phyloP scores from a whole-genome alignment of 345 rosid genomes.

The Sonneratia alba region DNA sequence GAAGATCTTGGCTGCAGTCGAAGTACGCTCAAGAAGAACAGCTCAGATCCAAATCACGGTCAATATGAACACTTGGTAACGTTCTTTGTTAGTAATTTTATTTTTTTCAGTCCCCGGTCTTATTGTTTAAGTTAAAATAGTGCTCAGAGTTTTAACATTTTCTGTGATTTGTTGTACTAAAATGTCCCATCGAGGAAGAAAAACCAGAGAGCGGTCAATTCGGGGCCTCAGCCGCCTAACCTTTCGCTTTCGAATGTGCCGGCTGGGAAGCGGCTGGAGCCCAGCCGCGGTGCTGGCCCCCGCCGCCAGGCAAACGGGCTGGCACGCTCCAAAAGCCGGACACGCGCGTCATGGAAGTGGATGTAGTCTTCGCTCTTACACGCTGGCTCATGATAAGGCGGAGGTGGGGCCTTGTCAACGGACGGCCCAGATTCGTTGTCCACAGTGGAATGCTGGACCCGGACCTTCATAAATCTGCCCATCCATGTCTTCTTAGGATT shows the following conservation, averaged over 20 bases:
- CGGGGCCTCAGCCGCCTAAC: not conserved
- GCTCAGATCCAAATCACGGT: slow-evolving; percentile 28
- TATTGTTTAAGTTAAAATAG: no score
- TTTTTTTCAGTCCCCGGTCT: no score
- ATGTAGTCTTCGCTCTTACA: not conserved
- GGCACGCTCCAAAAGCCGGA: slow-evolving; percentile 6
- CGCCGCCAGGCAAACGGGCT: not conserved
- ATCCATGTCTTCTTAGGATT: not conserved
- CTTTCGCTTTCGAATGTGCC: not conserved
- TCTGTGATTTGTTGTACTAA: no score
- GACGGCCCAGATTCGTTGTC: not conserved
- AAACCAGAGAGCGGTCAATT: not conserved
- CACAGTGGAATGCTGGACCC: not conserved
- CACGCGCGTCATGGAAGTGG: not conserved
- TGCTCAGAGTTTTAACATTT: no score
- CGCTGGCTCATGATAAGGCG: slow-evolving; percentile 1
- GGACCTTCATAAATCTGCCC: not conserved
- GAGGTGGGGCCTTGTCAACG: not conserved
- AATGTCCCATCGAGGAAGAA: not conserved
- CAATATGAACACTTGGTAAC: not conserved
- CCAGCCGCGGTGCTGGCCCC: not conserved
- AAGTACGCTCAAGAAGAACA: not conserved
- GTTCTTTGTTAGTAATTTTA: no score
- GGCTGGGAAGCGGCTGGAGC: not conserved
- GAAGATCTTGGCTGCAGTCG: no score